phyloP scores from a whole-genome alignment of 495 filamentous ascomycete species.

The Neurospora sp. region DNA sequence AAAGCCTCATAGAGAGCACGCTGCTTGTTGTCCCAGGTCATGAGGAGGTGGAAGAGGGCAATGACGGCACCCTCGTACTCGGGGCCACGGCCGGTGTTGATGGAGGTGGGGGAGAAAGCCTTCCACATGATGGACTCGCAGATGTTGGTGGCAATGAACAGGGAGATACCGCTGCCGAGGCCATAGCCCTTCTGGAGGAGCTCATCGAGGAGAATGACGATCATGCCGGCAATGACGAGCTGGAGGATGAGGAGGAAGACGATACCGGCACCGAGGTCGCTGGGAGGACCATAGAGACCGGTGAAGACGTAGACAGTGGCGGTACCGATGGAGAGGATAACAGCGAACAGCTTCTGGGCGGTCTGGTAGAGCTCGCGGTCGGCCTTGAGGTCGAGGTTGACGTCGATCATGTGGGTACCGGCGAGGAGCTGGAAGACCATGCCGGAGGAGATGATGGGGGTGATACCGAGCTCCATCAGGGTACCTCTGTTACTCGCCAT shows the following conservation, averaged over 20 bases:
- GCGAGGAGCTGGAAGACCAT: slow-evolving; percentile 99
- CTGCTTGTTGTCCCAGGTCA: slow-evolving; percentile 99
- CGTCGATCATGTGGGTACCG: slow-evolving; percentile 98
- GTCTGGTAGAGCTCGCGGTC: slow-evolving; percentile 99
- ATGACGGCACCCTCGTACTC: slow-evolving; percentile 99
- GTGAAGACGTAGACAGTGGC: slow-evolving; percentile 95
- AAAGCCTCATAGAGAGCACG: slow-evolving; percentile 95
- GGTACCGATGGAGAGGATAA: slow-evolving; percentile 94
- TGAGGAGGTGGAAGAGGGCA: slow-evolving; percentile 92
- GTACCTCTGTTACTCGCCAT: slow-evolving; percentile 98
- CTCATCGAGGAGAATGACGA: slow-evolving; percentile 98
- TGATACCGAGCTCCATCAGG: slow-evolving; percentile 98
- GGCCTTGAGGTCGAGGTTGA: slow-evolving; percentile 98
- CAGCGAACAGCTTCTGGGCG: slow-evolving; percentile 98
- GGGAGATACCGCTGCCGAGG: slow-evolving; percentile 93
- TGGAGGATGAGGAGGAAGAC: slow-evolving; percentile 96
- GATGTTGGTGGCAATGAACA: slow-evolving; percentile 99
- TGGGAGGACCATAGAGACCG: slow-evolving; percentile 92
- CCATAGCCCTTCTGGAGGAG: slow-evolving; percentile 99
- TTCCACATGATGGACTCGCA: slow-evolving; percentile 99
- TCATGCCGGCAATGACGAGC: slow-evolving; percentile 89
- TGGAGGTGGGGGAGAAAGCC: slow-evolving; percentile 96
- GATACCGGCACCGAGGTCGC: slow-evolving; percentile 92
- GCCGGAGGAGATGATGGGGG: slow-evolving; percentile 97
- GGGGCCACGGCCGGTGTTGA: slow-evolving; percentile 97